phyloP scores from a whole-genome alignment of 257 asterid genomes.

The Cruciata laevipes region DNA sequence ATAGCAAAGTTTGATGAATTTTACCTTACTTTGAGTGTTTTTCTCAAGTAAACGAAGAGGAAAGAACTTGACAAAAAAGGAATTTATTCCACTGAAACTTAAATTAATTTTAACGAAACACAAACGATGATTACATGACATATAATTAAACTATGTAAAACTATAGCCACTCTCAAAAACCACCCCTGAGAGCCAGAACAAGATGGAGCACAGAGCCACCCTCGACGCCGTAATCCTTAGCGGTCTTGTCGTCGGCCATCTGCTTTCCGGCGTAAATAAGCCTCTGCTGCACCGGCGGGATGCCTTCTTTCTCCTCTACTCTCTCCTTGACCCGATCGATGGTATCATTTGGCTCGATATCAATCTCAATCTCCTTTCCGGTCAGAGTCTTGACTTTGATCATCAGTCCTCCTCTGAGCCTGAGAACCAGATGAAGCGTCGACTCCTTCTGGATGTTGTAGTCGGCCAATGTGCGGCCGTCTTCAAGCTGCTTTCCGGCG shows the following conservation, averaged over 20 bases:
- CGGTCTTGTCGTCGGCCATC: slow-evolving; percentile 82
- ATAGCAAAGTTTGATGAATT: too few relatives aligned
- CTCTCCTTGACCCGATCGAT: slow-evolving; percentile 58
- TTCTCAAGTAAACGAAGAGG: too few relatives aligned
- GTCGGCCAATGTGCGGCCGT: slow-evolving; percentile 16
- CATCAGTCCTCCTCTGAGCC: slow-evolving; percentile 67
- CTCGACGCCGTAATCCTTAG: slow-evolving; percentile 75
- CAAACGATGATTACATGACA: too few relatives aligned
- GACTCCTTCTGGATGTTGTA: slow-evolving; percentile 40
- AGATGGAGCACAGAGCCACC: slow-evolving; percentile 89
- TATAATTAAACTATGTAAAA: too few relatives aligned
- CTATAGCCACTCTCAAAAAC: slow-evolving; percentile 9
- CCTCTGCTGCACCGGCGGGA: slow-evolving; percentile 68
- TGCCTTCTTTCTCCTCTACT: slow-evolving; percentile 75
- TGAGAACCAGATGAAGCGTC: slow-evolving; percentile 49
- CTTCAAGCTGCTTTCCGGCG: slow-evolving; percentile 19
- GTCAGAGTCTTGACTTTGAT: slow-evolving; percentile 66
- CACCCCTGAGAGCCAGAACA: slow-evolving; percentile 80
- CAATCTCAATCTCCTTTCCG: slow-evolving; percentile 65
- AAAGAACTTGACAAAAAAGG: too few relatives aligned
- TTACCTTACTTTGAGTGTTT: too few relatives aligned
- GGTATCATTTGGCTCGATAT: slow-evolving; percentile 55
- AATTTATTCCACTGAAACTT: too few relatives aligned
- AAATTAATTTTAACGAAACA: too few relatives aligned
- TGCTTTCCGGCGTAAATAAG: slow-evolving; percentile 83